A percentile compares a stretch with the other conserved stretches of the same genome.
These are phyloP conservation scores for Tricladium varicosporioides DNA, from an alignment of 2,329 filamentous ascomycete species.

Conservation along the genomic window DNA sequence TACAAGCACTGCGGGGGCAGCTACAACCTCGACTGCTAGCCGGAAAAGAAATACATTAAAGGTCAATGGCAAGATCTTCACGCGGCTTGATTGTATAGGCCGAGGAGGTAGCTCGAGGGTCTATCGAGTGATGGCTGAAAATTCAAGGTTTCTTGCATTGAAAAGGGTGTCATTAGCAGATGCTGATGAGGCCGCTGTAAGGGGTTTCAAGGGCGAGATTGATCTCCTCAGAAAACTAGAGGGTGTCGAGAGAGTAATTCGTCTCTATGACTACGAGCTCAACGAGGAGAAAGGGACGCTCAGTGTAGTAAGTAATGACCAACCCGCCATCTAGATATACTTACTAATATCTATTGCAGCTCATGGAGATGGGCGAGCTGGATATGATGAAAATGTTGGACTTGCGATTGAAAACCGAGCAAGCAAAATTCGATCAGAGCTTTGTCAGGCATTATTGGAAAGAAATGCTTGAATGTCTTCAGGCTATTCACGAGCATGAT, in stretches of 20 bases:
- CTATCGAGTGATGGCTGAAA: conserved; percentile 95
- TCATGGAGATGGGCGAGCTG: conserved; percentile 97
- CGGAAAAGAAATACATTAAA: conserved; percentile 79
- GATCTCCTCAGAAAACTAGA: conserved; percentile 80
- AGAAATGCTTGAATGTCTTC: conserved; percentile 96
- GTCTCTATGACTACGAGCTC: conserved; percentile 87
- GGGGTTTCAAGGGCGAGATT: conserved; percentile 93
- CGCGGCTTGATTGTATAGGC: conserved; percentile 84
- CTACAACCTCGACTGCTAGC: conserved; percentile 64
- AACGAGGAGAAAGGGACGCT: conserved; percentile 89
- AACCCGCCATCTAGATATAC: not conserved
- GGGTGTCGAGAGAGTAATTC: conserved; percentile 85
- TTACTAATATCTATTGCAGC: conserved; percentile 45
- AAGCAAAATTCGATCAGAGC: conserved; percentile 76
- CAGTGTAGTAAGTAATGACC: conserved; percentile 64
- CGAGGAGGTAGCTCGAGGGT: conserved; percentile 92
- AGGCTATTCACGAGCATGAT: conserved; percentile 82
- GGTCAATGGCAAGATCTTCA: conserved; percentile 89
- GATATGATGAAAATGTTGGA: conserved; percentile 86
- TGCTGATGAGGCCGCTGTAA: conserved; percentile 78
- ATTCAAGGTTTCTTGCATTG: conserved; percentile 90
- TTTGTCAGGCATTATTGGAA: conserved; percentile 99
- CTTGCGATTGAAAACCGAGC: conserved; percentile 67
- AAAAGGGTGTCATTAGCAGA: conserved; percentile 91
- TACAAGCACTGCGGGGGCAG: conserved; percentile 77